Evolutionary conservation across 2,329 filamentous ascomycete species (phyloP).

Genomic region (Dactylellina cionopaga): DNA sequence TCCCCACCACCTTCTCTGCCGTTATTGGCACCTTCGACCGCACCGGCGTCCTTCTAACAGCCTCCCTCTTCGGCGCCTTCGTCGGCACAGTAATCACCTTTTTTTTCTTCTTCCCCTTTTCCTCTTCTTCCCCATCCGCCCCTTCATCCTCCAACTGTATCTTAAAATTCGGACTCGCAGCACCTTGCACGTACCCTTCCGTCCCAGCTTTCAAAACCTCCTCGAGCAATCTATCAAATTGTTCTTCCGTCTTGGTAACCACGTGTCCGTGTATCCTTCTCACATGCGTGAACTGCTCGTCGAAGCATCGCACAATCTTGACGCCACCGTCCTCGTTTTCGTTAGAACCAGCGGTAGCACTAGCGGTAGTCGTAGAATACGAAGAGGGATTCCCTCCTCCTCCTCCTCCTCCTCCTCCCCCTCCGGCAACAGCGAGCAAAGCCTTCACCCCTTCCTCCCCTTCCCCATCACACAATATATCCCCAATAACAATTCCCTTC

Average conservation of each 20-base stretch:
- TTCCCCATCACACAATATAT: not conserved
- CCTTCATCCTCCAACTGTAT: constrained; percentile 42
- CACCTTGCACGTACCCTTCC: not conserved
- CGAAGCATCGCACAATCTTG: constrained; percentile 6
- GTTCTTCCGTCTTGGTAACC: constrained; percentile 12
- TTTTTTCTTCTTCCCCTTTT: not conserved
- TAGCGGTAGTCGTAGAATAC: no score
- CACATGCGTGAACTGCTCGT: constrained; percentile 30
- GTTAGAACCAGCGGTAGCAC: not conserved
- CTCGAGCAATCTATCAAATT: constrained; percentile 41
- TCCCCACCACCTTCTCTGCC: not conserved
- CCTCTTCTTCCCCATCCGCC: no score
- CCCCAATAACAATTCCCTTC: not conserved
- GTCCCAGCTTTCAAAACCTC: constrained; percentile 6
- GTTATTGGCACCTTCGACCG: not conserved
- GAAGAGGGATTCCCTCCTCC: not conserved
- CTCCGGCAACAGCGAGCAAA: not conserved
- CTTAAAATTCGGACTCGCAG: constrained; percentile 29
- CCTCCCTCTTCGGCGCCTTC: constrained; percentile 11
- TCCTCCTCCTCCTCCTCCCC: not conserved
- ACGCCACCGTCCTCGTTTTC: not conserved
- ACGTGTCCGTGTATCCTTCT: constrained; percentile 19
- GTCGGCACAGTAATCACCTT: constrained; percentile 6
- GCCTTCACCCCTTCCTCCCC: not conserved
- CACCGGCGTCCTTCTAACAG: not conserved